Evolutionary conservation across 2,329 filamentous ascomycete genomes (phyloP).

Genomic region (Epichloe sibirici): DNA sequence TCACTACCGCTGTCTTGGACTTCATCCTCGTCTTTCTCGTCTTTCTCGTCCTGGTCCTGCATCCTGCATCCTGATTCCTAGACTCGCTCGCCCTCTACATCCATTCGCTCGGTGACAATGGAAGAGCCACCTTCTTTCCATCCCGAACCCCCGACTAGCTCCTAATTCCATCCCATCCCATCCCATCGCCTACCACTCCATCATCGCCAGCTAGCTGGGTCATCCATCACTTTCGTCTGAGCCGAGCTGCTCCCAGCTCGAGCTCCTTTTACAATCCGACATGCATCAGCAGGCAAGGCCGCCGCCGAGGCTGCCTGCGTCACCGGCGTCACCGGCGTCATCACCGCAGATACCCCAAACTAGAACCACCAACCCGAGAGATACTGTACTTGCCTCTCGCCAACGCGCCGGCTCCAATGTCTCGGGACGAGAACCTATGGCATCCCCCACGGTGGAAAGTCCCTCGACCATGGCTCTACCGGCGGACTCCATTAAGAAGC

Average conservation of each 20-base stretch:
- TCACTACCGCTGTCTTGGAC: neutral
- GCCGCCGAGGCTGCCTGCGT: constrained; percentile 53
- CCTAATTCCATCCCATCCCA: neutral
- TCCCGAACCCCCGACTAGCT: neutral
- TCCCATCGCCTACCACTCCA: neutral
- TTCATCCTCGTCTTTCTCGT: neutral
- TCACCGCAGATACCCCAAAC: constrained; percentile 54
- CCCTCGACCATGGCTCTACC: constrained; percentile 36
- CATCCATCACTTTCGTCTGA: neutral
- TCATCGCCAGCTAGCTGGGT: neutral
- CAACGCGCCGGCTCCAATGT: constrained; percentile 32
- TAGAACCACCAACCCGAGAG: constrained; percentile 63
- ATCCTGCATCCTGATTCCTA: neutral
- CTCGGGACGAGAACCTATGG: constrained; percentile 24
- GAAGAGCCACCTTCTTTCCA: constrained; percentile 4
- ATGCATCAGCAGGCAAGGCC: constrained; percentile 90
- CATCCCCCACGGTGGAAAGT: constrained; percentile 37
- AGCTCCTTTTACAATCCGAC: neutral
- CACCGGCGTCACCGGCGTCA: constrained; percentile 62
- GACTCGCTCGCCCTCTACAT: neutral
- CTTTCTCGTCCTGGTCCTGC: neutral
- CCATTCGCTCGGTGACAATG: constrained; percentile 4
- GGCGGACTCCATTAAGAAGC: constrained; percentile 60
- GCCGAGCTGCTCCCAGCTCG: constrained; percentile 6
- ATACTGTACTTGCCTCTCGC: constrained; percentile 33